phyloP scores from a whole-genome alignment of 2,329 filamentous ascomycete species.

The Plectosphaerella sp. region DNA sequence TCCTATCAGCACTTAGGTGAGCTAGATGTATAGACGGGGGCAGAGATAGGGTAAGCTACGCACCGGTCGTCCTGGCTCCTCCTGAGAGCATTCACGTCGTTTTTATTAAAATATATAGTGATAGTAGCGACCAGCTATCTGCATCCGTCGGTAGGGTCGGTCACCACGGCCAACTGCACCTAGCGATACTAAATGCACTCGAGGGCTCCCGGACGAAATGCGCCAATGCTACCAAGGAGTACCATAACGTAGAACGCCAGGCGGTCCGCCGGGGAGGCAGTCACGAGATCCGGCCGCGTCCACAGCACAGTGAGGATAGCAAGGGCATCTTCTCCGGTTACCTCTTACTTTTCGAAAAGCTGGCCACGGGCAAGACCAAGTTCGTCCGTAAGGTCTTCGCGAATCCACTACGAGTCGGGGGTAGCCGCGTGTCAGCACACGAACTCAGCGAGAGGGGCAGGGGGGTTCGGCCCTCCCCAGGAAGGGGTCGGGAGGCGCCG shows the following conservation, averaged over 20 bases:
- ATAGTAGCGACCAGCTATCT: neutral
- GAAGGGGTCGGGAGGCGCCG: neutral
- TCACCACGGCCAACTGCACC: neutral
- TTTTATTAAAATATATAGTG: neutral
- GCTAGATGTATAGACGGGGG: neutral
- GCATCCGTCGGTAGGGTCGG: neutral
- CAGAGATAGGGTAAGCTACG: neutral
- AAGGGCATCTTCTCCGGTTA: constrained; percentile 1
- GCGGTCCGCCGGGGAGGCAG: neutral
- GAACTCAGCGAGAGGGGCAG: neutral
- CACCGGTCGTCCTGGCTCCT: neutral
- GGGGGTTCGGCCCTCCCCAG: too few relatives aligned
- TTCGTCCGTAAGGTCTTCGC: neutral
- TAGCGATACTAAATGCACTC: neutral
- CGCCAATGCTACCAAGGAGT: neutral
- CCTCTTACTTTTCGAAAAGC: neutral
- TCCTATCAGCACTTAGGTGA: neutral
- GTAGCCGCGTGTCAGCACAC: neutral
- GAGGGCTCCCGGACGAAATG: neutral
- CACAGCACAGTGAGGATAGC: neutral
- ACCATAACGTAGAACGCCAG: constrained; percentile 5
- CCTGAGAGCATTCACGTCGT: neutral
- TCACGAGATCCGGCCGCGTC: neutral
- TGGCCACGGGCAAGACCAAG: neutral
- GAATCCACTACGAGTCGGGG: neutral